These are phyloP conservation scores for Cercophora sp. DNA, from an alignment of 495 filamentous ascomycete species.

Conservation along the genomic window DNA sequence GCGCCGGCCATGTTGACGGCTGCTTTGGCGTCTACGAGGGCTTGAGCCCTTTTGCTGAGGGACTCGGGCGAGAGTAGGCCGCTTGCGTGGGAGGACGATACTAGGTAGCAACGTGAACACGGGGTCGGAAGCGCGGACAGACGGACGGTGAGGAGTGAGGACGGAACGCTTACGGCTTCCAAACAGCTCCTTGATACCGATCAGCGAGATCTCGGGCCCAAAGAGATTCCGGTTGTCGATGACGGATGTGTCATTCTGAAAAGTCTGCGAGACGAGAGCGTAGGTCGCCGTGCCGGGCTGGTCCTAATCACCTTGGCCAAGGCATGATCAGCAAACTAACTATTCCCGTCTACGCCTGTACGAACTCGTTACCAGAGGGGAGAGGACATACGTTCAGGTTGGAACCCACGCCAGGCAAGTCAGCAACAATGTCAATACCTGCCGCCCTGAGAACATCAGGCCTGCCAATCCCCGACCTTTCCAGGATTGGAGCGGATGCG, in stretches of 20 bases:
- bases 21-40: slow-evolving; percentile 1
- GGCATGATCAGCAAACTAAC: too few species aligned
- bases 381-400: slow-evolving; percentile 7
- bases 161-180: not conserved
- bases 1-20: slow-evolving; percentile 2
- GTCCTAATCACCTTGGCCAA: slow-evolving; percentile 2
- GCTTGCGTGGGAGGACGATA: not conserved
- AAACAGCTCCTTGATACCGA: slow-evolving; percentile 6
- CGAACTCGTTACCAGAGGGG: too few species aligned
- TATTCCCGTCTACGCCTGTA: too few species aligned
- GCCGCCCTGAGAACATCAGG: not conserved
- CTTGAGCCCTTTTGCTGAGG: not conserved
- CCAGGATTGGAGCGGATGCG: not conserved
- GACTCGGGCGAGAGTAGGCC: not conserved
- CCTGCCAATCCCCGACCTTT: slow-evolving; percentile 5
- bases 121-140: too few species aligned
- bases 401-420: slow-evolving; percentile 6
- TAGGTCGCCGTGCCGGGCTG: slow-evolving; percentile 1
- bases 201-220: slow-evolving; percentile 8
- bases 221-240: slow-evolving; percentile 5
- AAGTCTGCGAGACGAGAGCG: not conserved
- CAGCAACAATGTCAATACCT: not conserved
- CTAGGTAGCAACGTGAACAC: too few species aligned
- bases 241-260: slow-evolving; percentile 7
- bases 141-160: too few species aligned